These are phyloP conservation scores for Fonsecaea multimorphosa DNA, from an alignment of 2,329 filamentous ascomycete species.

Conservation along the genomic window DNA sequence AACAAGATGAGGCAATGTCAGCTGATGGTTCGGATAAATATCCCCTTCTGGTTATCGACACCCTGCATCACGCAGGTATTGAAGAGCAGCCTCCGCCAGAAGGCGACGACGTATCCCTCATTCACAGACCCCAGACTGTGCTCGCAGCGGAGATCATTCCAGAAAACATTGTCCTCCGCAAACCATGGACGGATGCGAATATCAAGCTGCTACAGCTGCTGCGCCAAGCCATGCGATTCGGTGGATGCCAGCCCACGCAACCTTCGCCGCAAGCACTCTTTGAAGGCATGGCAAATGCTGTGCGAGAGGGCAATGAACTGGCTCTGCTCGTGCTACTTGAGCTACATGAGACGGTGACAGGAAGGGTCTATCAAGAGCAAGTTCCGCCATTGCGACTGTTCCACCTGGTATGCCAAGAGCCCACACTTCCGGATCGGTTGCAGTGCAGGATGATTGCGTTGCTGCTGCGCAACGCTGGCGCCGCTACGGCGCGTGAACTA, in stretches of 20 bases:
- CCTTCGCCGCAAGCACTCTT: conserved; percentile 46
- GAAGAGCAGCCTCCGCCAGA: background rate
- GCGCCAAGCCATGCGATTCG: conserved; percentile 43
- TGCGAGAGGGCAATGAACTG: conserved; percentile 43
- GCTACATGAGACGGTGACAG: conserved; percentile 43
- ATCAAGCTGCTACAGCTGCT: conserved; percentile 47
- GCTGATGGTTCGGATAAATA: background rate
- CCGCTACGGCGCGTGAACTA: conserved; percentile 26
- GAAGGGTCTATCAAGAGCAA: background rate
- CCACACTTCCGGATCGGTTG: background rate
- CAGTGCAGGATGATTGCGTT: conserved; percentile 22
- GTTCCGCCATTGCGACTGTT: conserved; percentile 34
- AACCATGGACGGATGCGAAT: conserved; percentile 41
- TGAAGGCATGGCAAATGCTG: conserved; percentile 50
- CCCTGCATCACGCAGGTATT: background rate
- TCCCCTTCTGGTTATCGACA: background rate
- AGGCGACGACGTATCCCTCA: conserved; percentile 35
- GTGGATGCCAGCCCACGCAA: conserved; percentile 6
- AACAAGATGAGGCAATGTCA: background rate
- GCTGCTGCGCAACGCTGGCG: conserved; percentile 30
- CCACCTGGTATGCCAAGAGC: conserved; percentile 27
- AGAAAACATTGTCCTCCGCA: conserved; percentile 44
- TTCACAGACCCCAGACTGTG: conserved; percentile 38
- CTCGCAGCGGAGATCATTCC: conserved; percentile 43
- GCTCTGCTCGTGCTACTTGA: conserved; percentile 48